These are phyloP conservation scores for Rhodosporidiobolus odoratus DNA, from an alignment of 768 basidiomycete species.

Conservation along the genomic window DNA sequence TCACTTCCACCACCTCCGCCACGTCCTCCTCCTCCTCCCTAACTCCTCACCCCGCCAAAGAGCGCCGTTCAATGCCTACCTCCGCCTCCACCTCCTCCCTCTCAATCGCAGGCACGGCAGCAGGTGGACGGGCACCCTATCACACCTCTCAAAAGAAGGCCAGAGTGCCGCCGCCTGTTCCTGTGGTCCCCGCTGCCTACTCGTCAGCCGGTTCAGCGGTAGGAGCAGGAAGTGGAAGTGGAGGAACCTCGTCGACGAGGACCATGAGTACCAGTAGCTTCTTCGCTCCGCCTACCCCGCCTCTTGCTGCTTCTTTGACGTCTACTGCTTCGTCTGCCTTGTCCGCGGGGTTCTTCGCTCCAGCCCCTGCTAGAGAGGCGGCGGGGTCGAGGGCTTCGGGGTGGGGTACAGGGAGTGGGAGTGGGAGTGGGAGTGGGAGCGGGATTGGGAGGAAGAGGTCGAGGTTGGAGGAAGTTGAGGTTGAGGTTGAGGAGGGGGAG, in stretches of 20 bases:
- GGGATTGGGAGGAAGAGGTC: neutral
- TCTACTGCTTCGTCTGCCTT: too few species aligned
- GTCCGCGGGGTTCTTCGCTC: too few species aligned
- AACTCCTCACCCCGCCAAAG: neutral
- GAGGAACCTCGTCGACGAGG: neutral
- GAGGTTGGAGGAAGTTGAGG: slow-evolving; percentile 1
- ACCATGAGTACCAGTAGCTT: neutral
- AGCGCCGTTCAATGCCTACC: slow-evolving; percentile 16
- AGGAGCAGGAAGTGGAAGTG: too few species aligned
- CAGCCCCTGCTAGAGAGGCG: neutral
- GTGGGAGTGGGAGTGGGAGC: neutral
- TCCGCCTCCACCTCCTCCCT: neutral
- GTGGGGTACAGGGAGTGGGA: neutral
- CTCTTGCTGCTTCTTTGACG: too few species aligned
- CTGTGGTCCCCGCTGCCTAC: neutral
- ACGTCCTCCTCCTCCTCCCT: neutral
- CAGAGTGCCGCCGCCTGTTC: neutral
- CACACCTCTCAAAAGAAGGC: neutral
- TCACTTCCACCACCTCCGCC: neutral
- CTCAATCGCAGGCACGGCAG: neutral
- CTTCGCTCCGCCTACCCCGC: neutral
- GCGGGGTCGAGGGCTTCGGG: neutral
- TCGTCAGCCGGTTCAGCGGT: too few species aligned
- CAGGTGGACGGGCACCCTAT: neutral
- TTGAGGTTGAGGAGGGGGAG: neutral